A percentile compares a stretch with the other conserved stretches of the same genome.
phyloP scores from a whole-genome alignment of 805 yeast species.

The Blastobotrys attinorum region DNA sequence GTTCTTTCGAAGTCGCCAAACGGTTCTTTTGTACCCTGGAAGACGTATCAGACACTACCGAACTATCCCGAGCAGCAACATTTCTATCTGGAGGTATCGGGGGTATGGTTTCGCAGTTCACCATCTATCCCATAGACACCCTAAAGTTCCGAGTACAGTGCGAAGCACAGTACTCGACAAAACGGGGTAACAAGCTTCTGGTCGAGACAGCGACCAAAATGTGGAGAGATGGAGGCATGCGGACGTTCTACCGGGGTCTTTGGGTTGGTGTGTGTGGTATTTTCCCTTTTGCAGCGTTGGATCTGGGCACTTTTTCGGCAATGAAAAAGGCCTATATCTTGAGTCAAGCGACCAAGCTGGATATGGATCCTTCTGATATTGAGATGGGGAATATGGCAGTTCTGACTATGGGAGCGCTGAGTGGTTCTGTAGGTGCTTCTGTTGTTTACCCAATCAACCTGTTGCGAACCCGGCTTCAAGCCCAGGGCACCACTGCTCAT shows the following conservation, averaged over 20 bases:
- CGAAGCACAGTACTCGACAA: constrained; percentile 61
- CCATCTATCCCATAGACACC: constrained; percentile 94
- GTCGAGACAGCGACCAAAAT: constrained; percentile 64
- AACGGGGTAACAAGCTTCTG: constrained; percentile 56
- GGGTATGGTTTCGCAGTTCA: constrained; percentile 86
- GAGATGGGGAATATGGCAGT: constrained; percentile 72
- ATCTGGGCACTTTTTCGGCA: constrained; percentile 85
- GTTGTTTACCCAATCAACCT: constrained; percentile 90
- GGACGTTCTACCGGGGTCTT: constrained; percentile 79
- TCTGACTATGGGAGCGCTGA: constrained; percentile 84
- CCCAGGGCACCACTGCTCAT: constrained; percentile 95
- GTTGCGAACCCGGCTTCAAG: constrained; percentile 88
- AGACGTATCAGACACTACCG: constrained; percentile 61
- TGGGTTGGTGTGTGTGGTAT: constrained; percentile 90
- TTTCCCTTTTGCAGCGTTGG: constrained; percentile 95
- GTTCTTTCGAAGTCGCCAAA: constrained; percentile 86
- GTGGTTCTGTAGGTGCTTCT: constrained; percentile 95
- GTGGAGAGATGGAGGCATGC: constrained; percentile 71
- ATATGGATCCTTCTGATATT: constrained; percentile 56
- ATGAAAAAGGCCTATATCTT: constrained; percentile 69
- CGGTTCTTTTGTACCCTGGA: constrained; percentile 63
- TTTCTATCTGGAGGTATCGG: constrained; percentile 94
- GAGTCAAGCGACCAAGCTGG: constrained; percentile 48
- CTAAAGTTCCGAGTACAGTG: constrained; percentile 90
- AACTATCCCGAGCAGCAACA: constrained; percentile 68